phyloP scores from a whole-genome alignment of 2,329 filamentous ascomycete species.

The Hypoxylon sp. region DNA sequence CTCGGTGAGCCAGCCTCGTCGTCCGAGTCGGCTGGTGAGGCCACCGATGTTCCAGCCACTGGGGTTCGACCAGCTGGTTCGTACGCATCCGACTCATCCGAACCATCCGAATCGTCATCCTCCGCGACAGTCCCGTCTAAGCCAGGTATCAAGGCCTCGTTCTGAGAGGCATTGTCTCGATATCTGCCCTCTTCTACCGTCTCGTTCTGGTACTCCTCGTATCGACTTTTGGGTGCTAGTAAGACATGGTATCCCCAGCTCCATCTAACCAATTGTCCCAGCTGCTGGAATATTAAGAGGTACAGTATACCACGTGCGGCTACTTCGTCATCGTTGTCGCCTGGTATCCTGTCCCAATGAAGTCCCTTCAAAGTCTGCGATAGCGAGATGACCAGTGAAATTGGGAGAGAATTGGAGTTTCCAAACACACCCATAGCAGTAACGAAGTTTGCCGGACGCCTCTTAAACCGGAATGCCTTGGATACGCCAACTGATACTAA shows the following conservation, averaged over 20 bases:
- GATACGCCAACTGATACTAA: constrained; percentile 79
- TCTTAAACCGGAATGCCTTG: constrained; percentile 83
- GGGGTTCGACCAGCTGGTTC: constrained; percentile 71
- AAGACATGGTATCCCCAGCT: constrained; percentile 98
- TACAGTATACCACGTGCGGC: constrained; percentile 95
- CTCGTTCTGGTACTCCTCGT: constrained; percentile 73
- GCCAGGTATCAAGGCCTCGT: constrained; percentile 63
- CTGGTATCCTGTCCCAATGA: constrained; percentile 92
- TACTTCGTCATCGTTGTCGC: constrained; percentile 96
- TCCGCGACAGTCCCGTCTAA: constrained; percentile 60
- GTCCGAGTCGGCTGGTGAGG: constrained; percentile 65
- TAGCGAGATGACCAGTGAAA: constrained; percentile 93
- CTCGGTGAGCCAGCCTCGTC: constrained; percentile 58
- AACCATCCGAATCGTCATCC: constrained; percentile 53
- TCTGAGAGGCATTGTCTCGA: constrained; percentile 61
- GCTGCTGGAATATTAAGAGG: constrained; percentile 95
- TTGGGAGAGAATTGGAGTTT: constrained; percentile 97
- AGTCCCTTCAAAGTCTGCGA: constrained; percentile 92
- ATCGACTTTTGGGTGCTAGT: constrained; percentile 85
- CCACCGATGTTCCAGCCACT: constrained; percentile 64
- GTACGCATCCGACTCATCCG: constrained; percentile 65
- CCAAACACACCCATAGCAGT: constrained; percentile 98
- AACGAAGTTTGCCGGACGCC: constrained; percentile 92
- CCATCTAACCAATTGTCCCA: constrained; percentile 95
- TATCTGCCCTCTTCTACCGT: constrained; percentile 72